Evolutionary conservation across 2,329 filamentous ascomycete species (phyloP).

Genomic region (Phialophora expanda): DNA sequence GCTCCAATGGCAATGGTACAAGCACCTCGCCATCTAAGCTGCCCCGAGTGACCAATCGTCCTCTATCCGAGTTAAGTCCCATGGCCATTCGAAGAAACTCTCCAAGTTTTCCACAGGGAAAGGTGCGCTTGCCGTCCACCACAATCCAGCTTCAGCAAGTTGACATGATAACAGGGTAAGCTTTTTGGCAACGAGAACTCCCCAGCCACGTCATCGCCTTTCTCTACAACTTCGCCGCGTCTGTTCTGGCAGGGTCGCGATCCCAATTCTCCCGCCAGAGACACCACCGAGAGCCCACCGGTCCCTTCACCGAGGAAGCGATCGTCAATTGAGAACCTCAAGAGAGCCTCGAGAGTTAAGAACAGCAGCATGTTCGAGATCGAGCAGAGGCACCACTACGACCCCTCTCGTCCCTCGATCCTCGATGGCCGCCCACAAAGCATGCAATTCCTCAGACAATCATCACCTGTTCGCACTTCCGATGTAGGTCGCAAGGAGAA

Average conservation of each 20-base stretch:
- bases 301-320: conserved; percentile 75
- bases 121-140: conserved; percentile 58
- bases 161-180: conserved; percentile 38
- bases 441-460: conserved; percentile 41
- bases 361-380: conserved; percentile 97
- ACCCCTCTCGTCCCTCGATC: conserved; percentile 75
- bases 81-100: conserved; percentile 89
- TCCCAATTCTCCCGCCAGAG: conserved; percentile 70
- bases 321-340: conserved; percentile 92
- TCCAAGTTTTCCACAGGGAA: conserved; percentile 82
- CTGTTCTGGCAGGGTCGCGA: conserved; percentile 86
- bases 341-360: conserved; percentile 92
- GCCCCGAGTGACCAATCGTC: conserved; percentile 65
- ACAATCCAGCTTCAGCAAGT: conserved; percentile 1
- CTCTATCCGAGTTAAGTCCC: conserved; percentile 86
- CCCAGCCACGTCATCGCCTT: conserved; percentile 83
- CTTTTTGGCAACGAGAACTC: conserved; percentile 74
- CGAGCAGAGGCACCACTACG: conserved; percentile 90
- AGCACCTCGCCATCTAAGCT: conserved; percentile 66
- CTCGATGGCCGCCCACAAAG: conserved; percentile 70
- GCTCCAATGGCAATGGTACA: conserved; percentile 38
- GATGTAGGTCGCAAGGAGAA: conserved; percentile 60
- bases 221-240: conserved; percentile 70
- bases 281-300: conserved; percentile 66
- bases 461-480: conserved; percentile 27